Evolutionary conservation across 495 filamentous ascomycete genomes (phyloP).

Genomic region (Extremus antarcticus): DNA sequence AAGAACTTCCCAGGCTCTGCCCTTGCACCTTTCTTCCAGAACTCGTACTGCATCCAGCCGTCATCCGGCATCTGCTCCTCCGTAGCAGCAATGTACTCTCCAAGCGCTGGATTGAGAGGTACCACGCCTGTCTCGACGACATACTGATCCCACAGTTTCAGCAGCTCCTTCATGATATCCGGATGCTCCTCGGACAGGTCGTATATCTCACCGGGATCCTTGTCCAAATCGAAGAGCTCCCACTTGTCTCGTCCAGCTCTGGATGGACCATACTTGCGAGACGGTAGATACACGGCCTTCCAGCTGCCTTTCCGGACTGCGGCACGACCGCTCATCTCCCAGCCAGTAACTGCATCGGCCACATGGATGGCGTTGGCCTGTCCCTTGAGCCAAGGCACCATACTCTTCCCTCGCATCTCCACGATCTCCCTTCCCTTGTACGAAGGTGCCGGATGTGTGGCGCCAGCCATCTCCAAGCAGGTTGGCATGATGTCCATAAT

Average conservation of each 20-base stretch:
- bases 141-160: conserved; percentile 43
- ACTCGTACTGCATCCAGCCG: conserved; percentile 55
- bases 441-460: conserved; percentile 1
- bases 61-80: conserved; percentile 55
- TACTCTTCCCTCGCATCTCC: conserved; percentile 3
- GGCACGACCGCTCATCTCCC: conserved; percentile 29
- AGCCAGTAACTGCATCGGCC: conserved; percentile 27
- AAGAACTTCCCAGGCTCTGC: conserved; percentile 23
- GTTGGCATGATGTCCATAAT: conserved; percentile 21
- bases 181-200: conserved; percentile 15
- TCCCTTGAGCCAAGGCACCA: conserved; percentile 9
- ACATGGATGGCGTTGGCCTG: background rate
- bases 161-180: conserved; percentile 18
- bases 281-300: conserved; percentile 15
- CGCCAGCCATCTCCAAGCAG: conserved; percentile 15
- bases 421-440: conserved; percentile 12
- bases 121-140: background rate
- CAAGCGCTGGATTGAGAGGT: conserved; percentile 22
- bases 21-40: conserved; percentile 47
- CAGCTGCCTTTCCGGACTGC: conserved; percentile 17
- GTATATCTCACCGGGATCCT: conserved; percentile 19
- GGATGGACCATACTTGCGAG: conserved; percentile 14
- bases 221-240: conserved; percentile 37
- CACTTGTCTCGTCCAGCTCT: conserved; percentile 20
- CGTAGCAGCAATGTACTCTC: conserved; percentile 40